Percentiles rank a stretch among this genome's conserved stretches.
These are phyloP conservation scores for Solioccasus polychromus DNA, from an alignment of 768 basidiomycete genomes.

Conservation along the genomic window DNA sequence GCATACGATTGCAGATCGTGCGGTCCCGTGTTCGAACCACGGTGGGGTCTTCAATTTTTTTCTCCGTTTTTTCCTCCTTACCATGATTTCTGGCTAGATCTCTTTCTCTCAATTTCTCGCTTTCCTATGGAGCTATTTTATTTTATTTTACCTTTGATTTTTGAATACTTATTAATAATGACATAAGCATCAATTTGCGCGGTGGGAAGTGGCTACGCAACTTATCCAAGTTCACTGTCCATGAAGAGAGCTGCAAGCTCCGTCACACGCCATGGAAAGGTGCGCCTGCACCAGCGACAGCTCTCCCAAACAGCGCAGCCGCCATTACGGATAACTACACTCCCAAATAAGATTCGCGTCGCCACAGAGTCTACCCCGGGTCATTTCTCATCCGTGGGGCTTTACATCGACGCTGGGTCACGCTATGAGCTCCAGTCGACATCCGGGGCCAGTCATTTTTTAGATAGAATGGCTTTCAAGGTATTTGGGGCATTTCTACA, in stretches of 20 bases:
- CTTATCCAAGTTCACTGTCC: slow-evolving; percentile 6
- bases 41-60: slow-evolving; percentile 41
- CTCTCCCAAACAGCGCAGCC: slow-evolving; percentile 28
- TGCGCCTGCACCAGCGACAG: slow-evolving; percentile 21
- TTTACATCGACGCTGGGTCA: slow-evolving; percentile 92
- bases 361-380: slow-evolving; percentile 89
- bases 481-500: slow-evolving; percentile 37
- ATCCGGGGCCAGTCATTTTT: slow-evolving; percentile 84
- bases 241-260: slow-evolving; percentile 42
- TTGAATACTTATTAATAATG: too few relatives aligned
- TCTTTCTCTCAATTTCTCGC: too few relatives aligned
- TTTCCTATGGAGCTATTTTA: too few relatives aligned
- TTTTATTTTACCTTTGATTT: too few relatives aligned
- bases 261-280: slow-evolving; percentile 37
- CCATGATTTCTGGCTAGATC: too few relatives aligned
- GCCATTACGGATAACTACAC: slow-evolving; percentile 68
- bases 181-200: slow-evolving; percentile 4
- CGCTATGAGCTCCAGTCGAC: slow-evolving; percentile 76
- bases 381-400: slow-evolving; percentile 90
- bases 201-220: background rate
- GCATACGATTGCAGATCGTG: slow-evolving; percentile 60
- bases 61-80: slow-evolving; percentile 17
- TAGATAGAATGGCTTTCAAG: slow-evolving; percentile 97
- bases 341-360: slow-evolving; percentile 89
- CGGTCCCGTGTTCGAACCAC: slow-evolving; percentile 58